These are phyloP conservation scores for Physcomitrium patens DNA, from an alignment of 225 moss, liverwort and hornwort genomes.

Conservation along the genomic window DNA sequence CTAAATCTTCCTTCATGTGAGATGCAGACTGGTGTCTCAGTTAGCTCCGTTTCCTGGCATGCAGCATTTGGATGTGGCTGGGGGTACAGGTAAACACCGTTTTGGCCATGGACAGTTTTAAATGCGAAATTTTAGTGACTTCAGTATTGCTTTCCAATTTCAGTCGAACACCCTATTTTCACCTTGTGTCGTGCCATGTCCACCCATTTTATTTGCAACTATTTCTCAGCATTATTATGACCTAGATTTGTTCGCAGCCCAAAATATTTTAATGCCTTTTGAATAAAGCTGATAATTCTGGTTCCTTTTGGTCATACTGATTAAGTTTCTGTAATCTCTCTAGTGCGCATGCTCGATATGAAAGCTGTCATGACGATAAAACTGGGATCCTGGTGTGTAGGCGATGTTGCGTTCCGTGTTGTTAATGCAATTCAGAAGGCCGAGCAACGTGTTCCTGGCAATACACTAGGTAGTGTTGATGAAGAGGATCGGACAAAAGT, in stretches of 20 bases:
- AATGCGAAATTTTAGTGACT: constrained; percentile 3
- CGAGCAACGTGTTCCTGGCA: constrained; percentile 68
- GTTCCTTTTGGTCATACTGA: background rate
- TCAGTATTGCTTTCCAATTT: background rate
- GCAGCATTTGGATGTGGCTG: constrained; percentile 98
- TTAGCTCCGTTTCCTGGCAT: constrained; percentile 92
- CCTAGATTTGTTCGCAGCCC: background rate
- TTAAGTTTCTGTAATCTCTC: background rate
- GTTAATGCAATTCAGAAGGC: constrained; percentile 70
- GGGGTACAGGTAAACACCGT: constrained; percentile 77
- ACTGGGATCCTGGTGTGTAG: constrained; percentile 45
- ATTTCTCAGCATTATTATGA: background rate
- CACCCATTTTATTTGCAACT: background rate
- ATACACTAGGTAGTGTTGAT: constrained; percentile 45
- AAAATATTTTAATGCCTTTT: background rate
- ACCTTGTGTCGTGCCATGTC: background rate
- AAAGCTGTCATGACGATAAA: constrained; percentile 11
- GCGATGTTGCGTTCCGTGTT: constrained; percentile 97
- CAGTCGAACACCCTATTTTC: background rate
- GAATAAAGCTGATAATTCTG: background rate
- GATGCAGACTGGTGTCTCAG: constrained; percentile 82
- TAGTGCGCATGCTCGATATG: background rate
- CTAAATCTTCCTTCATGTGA: constrained; percentile 17
- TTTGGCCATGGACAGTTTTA: constrained; percentile 2
- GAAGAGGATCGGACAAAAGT: constrained; percentile 76